Evolutionary conservation across 306 rosid genomes (phyloP).

Genomic region (Astragalus glycyphyllos): DNA sequence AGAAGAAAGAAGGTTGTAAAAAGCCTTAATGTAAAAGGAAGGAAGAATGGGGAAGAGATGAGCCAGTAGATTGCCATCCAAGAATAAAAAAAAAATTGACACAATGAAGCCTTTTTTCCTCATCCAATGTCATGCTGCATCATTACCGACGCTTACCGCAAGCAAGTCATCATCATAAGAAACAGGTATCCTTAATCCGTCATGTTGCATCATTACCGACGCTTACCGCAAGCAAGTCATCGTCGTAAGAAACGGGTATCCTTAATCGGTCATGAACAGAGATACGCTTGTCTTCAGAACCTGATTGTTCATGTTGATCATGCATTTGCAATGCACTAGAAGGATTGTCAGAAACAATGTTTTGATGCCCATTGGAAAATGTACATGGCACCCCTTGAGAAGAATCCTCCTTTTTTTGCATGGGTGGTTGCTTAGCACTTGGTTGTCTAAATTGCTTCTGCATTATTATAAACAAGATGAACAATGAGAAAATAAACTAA

Average conservation of each 20-base stretch:
- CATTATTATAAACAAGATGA: constrained; percentile 44
- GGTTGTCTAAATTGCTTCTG: constrained; percentile 84
- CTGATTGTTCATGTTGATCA: constrained; percentile 48
- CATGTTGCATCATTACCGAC: constrained; percentile 50
- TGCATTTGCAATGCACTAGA: constrained; percentile 33
- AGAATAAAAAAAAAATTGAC: neutral
- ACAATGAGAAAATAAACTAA: constrained; percentile 3
- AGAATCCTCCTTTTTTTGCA: constrained; percentile 48
- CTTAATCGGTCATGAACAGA: constrained; percentile 75
- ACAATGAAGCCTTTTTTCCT: neutral
- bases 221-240: constrained; percentile 62
- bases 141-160: constrained; percentile 43
- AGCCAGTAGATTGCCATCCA: neutral
- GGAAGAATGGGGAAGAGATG: constrained; percentile 1
- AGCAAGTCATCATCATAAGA: constrained; percentile 84
- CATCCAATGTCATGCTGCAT: constrained; percentile 42
- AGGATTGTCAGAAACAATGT: constrained; percentile 31
- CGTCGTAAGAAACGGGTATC: constrained; percentile 80
- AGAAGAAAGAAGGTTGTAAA: neutral
- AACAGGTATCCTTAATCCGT: constrained; percentile 76
- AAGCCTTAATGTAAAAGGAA: constrained; percentile 1
- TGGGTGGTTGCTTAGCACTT: constrained; percentile 41
- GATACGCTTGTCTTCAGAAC: constrained; percentile 49
- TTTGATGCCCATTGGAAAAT: constrained; percentile 8
- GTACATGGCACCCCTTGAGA: constrained; percentile 39